Percentiles rank a stretch among this genome's conserved stretches.
Evolutionary conservation across 305 asterid genomes (phyloP).

Genomic region (Nicotiana rustica): DNA sequence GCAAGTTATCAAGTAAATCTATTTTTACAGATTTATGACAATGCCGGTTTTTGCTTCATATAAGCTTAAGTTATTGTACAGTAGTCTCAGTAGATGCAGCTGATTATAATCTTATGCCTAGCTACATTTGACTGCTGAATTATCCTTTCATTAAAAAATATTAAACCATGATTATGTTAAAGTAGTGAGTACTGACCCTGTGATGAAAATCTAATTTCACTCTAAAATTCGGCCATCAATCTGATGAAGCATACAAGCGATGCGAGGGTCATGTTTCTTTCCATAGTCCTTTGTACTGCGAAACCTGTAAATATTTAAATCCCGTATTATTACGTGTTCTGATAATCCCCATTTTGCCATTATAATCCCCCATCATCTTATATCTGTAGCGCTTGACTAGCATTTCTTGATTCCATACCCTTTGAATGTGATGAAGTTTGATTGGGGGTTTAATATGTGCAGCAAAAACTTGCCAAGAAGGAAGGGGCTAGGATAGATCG

Average conservation of each 20-base stretch:
- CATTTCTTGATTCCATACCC: not conserved
- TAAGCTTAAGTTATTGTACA: not conserved
- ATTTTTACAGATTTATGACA: constrained; percentile 2
- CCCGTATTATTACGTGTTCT: not conserved
- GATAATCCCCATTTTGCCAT: not conserved
- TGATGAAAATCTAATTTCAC: not conserved
- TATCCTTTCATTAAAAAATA: not conserved
- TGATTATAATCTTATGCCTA: not conserved
- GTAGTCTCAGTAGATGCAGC: not conserved
- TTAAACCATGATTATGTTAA: not conserved
- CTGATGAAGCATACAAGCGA: not conserved
- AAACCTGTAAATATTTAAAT: not conserved
- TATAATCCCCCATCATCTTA: not conserved
- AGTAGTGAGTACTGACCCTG: not conserved
- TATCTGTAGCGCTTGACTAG: not conserved
- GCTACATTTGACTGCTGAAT: not conserved
- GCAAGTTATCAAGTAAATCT: not conserved
- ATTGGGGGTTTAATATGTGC: constrained; percentile 42
- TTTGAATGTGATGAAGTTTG: constrained; percentile 19
- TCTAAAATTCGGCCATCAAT: not conserved
- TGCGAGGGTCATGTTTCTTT: not conserved
- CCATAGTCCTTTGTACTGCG: not conserved
- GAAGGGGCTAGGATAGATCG: constrained; percentile 86
- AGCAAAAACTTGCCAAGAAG: constrained; percentile 95
- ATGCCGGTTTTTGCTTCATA: not conserved